A percentile compares a stretch with the other conserved stretches of the same genome.
These are phyloP conservation scores for Jackrogersella multiformis DNA, from an alignment of 495 filamentous ascomycete species.

Conservation along the genomic window DNA sequence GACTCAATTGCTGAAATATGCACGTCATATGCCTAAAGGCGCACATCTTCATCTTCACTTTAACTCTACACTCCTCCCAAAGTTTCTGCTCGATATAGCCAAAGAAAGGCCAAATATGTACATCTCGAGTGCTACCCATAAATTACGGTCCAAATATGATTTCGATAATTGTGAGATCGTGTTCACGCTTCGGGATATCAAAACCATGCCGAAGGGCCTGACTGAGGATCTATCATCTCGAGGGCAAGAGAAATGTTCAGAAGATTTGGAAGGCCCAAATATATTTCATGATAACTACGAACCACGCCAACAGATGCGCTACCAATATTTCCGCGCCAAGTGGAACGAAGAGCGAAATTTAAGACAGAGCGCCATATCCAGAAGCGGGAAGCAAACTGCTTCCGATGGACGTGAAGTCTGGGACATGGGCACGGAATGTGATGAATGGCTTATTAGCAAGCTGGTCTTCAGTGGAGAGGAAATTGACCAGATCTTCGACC, in stretches of 20 bases:
- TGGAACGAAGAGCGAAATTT: slow-evolving; percentile 37
- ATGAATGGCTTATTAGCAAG: slow-evolving; percentile 59
- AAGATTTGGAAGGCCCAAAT: slow-evolving; percentile 19
- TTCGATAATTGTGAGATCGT: slow-evolving; percentile 58
- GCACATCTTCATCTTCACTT: slow-evolving; percentile 67
- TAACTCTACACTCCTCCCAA: slow-evolving; percentile 62
- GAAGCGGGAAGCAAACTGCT: not conserved
- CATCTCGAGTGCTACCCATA: slow-evolving; percentile 57
- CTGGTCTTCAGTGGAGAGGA: slow-evolving; percentile 61
- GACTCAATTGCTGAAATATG: slow-evolving; percentile 54
- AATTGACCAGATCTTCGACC: slow-evolving; percentile 42
- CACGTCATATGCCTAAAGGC: slow-evolving; percentile 61
- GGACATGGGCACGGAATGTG: slow-evolving; percentile 39
- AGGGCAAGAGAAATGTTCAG: slow-evolving; percentile 27
- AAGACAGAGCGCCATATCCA: slow-evolving; percentile 16
- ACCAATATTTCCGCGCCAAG: slow-evolving; percentile 45
- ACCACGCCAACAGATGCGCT: slow-evolving; percentile 48
- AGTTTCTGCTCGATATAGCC: slow-evolving; percentile 60
- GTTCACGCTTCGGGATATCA: slow-evolving; percentile 56
- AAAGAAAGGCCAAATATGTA: slow-evolving; percentile 62
- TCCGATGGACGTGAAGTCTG: slow-evolving; percentile 13
- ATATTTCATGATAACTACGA: slow-evolving; percentile 39
- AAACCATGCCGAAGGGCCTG: slow-evolving; percentile 24
- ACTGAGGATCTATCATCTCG: not conserved
- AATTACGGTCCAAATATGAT: slow-evolving; percentile 39